phyloP scores from a whole-genome alignment of 169 alveolate species.

The Plasmodium reichenowi region DNA sequence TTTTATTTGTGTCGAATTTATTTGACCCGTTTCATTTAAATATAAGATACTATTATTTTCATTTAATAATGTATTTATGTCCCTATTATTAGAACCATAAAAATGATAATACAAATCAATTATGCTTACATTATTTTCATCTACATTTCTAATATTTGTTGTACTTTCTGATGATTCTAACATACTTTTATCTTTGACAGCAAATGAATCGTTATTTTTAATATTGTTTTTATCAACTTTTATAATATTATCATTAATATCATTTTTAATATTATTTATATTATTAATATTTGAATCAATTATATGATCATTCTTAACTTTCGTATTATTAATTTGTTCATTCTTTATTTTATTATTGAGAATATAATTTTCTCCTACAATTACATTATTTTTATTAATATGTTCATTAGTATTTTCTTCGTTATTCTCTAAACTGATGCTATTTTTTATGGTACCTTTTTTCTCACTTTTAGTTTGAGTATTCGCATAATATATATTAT shows the following conservation, averaged over 20 bases:
- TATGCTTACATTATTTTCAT: constrained; percentile 46
- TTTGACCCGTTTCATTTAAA: constrained; percentile 56
- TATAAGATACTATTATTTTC: constrained; percentile 68
- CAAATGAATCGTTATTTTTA: constrained; percentile 6
- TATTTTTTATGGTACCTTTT: background rate
- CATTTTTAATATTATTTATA: constrained; percentile 4
- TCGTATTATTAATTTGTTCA: too few relatives aligned
- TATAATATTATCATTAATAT: background rate
- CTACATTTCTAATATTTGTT: background rate
- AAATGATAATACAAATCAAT: constrained; percentile 73
- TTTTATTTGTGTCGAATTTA: constrained; percentile 11
- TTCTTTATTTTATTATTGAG: too few relatives aligned
- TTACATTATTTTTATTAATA: too few relatives aligned
- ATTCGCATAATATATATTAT: background rate
- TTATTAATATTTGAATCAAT: background rate
- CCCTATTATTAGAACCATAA: constrained; percentile 49
- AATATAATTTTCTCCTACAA: too few relatives aligned
- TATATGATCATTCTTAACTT: background rate
- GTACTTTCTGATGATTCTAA: constrained; percentile 17
- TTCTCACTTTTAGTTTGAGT: constrained; percentile 3
- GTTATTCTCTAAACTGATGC: too few relatives aligned
- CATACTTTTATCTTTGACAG: constrained; percentile 59
- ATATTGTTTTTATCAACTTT: background rate
- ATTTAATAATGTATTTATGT: constrained; percentile 27
- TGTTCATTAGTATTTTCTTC: too few relatives aligned